These are phyloP conservation scores for Phytophthora tubulina DNA, from an alignment of 352 stramenopile species.

Conservation along the genomic window DNA sequence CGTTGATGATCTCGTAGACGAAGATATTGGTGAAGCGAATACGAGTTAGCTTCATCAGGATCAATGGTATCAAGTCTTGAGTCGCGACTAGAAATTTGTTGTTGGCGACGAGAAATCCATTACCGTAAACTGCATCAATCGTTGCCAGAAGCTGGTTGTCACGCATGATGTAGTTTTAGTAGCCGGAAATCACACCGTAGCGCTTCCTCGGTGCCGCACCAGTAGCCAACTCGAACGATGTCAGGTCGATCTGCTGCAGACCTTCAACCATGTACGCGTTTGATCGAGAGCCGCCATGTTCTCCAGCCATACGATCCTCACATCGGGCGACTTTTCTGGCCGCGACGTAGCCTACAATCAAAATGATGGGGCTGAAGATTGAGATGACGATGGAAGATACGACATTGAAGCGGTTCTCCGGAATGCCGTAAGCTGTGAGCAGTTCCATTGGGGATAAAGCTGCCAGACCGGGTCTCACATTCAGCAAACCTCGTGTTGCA, in stretches of 20 bases:
- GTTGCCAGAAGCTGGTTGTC: slow-evolving; percentile 45
- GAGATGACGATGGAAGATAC: slow-evolving; percentile 30
- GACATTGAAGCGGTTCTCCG: slow-evolving; percentile 18
- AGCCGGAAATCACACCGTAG: slow-evolving; percentile 35
- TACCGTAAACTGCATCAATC: slow-evolving; percentile 54
- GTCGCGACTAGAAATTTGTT: slow-evolving; percentile 48
- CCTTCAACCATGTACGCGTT: slow-evolving; percentile 10
- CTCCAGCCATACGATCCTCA: slow-evolving; percentile 9
- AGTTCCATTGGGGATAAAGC: slow-evolving; percentile 37
- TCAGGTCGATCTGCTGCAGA: slow-evolving; percentile 33
- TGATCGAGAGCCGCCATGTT: not conserved
- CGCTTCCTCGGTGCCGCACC: slow-evolving; percentile 36
- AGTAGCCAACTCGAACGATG: slow-evolving; percentile 41
- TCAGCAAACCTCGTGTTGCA: slow-evolving; percentile 20
- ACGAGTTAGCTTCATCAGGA: slow-evolving; percentile 52
- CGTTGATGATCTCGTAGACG: slow-evolving; percentile 47
- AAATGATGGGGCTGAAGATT: slow-evolving; percentile 38
- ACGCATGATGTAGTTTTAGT: slow-evolving; percentile 44
- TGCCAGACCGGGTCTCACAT: slow-evolving; percentile 22
- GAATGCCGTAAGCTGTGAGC: slow-evolving; percentile 32
- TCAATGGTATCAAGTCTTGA: slow-evolving; percentile 43
- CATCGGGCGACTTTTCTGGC: slow-evolving; percentile 29
- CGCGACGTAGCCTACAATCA: slow-evolving; percentile 39
- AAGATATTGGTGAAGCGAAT: slow-evolving; percentile 55
- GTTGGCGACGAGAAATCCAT: slow-evolving; percentile 53